phyloP scores from a whole-genome alignment of 176 grass and related monocot species.

The Guadua angustifolia region DNA sequence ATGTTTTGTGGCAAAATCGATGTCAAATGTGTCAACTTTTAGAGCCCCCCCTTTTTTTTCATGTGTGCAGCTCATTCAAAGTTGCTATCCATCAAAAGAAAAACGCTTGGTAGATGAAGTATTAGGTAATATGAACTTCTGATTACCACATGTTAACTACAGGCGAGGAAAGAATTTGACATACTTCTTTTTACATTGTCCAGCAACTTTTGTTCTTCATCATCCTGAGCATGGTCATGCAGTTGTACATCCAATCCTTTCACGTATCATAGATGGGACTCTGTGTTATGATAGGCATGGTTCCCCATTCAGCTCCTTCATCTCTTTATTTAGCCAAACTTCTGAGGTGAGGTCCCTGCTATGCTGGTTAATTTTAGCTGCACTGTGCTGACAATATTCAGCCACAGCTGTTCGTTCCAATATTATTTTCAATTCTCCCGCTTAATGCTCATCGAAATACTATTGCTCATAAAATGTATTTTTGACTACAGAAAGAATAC shows the following conservation, averaged over 20 bases:
- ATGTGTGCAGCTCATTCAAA: constrained; percentile 91
- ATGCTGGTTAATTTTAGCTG: constrained; percentile 21
- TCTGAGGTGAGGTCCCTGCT: constrained; percentile 67
- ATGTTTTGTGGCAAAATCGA: neutral
- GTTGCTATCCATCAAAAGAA: constrained; percentile 90
- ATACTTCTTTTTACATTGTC: constrained; percentile 31
- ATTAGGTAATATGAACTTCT: constrained; percentile 70
- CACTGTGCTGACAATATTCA: neutral
- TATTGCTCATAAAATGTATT: constrained; percentile 25
- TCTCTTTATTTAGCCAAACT: constrained; percentile 92
- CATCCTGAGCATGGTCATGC: constrained; percentile 98
- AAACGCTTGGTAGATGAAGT: constrained; percentile 92
- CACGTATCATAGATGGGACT: constrained; percentile 93
- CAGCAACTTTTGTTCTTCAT: constrained; percentile 97
- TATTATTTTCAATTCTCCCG: constrained; percentile 13
- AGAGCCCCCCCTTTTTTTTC: neutral
- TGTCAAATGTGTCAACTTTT: constrained; percentile 16
- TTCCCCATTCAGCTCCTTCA: constrained; percentile 88
- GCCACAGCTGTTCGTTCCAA: constrained; percentile 7
- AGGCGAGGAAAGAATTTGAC: constrained; percentile 44
- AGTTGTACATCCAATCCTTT: constrained; percentile 95
- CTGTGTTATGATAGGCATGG: constrained; percentile 81
- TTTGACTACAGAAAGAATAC: constrained; percentile 80
- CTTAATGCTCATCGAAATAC: constrained; percentile 11
- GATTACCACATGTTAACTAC: neutral